Conservation (phyloP, 164 flowering plant genomes). For the Liquidambar formosana region DNA sequence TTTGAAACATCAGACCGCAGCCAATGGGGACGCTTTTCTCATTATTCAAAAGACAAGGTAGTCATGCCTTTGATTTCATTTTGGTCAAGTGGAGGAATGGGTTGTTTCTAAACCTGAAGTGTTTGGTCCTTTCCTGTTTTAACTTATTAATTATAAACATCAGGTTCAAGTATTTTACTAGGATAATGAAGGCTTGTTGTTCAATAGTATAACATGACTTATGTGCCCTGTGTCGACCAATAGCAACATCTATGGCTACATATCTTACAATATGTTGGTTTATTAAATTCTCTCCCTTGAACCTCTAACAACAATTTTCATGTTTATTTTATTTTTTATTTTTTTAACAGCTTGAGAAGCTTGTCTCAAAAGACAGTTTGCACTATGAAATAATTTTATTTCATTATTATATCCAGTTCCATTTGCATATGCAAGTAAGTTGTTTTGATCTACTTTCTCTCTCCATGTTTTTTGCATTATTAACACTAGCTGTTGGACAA, state of each 20-base stretch:
- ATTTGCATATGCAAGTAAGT: conserved; percentile 82
- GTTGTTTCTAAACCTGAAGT: too few relatives aligned
- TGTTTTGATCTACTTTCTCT: not conserved
- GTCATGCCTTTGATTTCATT: not conserved
- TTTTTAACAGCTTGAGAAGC: conserved; percentile 97
- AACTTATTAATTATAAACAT: not conserved
- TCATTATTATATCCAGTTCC: conserved; percentile 87
- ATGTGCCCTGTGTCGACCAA: too few relatives aligned
- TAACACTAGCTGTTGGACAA: too few relatives aligned
- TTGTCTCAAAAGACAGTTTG: conserved; percentile 68
- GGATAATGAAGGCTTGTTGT: too few relatives aligned
- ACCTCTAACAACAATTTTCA: conserved; percentile 10
- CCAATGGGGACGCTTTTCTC: conserved; percentile 93
- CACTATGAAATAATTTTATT: conserved; percentile 79
- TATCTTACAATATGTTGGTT: not conserved
- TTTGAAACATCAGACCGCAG: conserved; percentile 97
- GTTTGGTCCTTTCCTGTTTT: not conserved
- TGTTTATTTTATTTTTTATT: too few relatives aligned
- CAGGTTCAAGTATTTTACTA: not conserved
- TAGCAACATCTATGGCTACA: too few relatives aligned
- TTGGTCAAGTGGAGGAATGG: not conserved
- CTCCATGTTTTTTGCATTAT: not conserved
- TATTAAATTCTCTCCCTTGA: not conserved
- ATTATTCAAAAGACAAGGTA: conserved; percentile 76
- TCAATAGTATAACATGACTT: too few relatives aligned